These are phyloP conservation scores for Boletus pseudopeckii DNA, from an alignment of 768 basidiomycete species.

Conservation along the genomic window DNA sequence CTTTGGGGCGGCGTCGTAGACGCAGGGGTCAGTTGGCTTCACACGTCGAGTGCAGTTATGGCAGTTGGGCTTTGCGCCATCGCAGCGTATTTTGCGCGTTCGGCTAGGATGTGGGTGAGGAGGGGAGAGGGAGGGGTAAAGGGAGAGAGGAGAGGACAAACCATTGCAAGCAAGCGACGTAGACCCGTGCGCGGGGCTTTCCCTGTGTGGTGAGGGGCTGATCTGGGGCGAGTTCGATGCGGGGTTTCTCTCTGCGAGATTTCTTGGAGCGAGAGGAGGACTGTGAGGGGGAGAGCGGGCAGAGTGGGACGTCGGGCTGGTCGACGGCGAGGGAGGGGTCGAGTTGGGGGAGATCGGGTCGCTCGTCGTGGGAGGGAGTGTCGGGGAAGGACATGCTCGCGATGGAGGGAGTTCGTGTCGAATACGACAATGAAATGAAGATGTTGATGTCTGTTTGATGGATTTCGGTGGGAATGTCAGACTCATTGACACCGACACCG, in stretches of 20 bases:
- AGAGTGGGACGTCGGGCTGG: background rate
- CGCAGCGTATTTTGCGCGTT: constrained; percentile 76
- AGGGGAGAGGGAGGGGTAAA: background rate
- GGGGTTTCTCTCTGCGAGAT: constrained; percentile 51
- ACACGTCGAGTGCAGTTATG: constrained; percentile 64
- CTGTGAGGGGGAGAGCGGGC: background rate
- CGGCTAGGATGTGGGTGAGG: constrained; percentile 44
- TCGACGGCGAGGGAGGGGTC: background rate
- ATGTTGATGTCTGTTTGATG: constrained; percentile 22
- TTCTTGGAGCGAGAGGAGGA: constrained; percentile 30
- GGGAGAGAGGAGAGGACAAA: constrained; percentile 27
- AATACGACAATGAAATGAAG: background rate
- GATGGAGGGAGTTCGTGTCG: constrained; percentile 3
- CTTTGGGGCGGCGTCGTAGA: constrained; percentile 69
- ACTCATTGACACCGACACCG: background rate
- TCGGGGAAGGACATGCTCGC: constrained; percentile 22
- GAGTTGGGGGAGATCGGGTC: background rate
- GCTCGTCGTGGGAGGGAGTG: background rate
- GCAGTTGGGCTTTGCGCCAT: constrained; percentile 74
- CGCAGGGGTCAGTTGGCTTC: constrained; percentile 46
- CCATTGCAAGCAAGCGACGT: constrained; percentile 80
- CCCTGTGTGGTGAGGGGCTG: constrained; percentile 82
- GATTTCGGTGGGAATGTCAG: background rate
- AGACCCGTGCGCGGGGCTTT: constrained; percentile 71
- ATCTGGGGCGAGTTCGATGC: constrained; percentile 66